Conservation (phyloP, 352 stramenopile genomes). For the Globisporangium cylindrosporum region DNA sequence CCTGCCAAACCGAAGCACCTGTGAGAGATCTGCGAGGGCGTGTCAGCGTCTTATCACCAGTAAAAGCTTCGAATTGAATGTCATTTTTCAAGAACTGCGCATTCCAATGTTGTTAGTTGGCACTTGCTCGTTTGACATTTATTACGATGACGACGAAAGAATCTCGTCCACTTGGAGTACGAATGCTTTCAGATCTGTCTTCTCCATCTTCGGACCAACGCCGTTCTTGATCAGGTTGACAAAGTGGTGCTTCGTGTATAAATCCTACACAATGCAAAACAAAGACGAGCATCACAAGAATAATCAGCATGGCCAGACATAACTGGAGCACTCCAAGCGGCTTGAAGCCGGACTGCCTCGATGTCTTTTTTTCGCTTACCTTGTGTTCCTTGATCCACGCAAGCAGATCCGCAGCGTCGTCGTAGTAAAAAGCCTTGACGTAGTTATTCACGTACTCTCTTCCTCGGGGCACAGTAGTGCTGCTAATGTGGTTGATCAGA, state of each 20-base stretch:
- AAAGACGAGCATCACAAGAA: not conserved
- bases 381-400: constrained; percentile 81
- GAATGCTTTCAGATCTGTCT: constrained; percentile 52
- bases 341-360: not conserved
- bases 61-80: not conserved
- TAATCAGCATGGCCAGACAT: not conserved
- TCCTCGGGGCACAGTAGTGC: constrained; percentile 39
- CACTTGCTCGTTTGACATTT: not conserved
- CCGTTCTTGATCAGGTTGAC: constrained; percentile 69
- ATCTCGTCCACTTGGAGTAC: constrained; percentile 63
- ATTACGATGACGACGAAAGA: constrained; percentile 18
- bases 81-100: not conserved
- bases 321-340: not conserved
- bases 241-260: constrained; percentile 59
- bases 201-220: constrained; percentile 49
- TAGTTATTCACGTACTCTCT: constrained; percentile 77
- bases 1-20: constrained; percentile 4
- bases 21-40: not conserved
- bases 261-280: constrained; percentile 23
- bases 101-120: not conserved
- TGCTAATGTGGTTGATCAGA: constrained; percentile 77
- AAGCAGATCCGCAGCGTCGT: constrained; percentile 69
- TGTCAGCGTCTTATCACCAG: not conserved
- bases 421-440: constrained; percentile 90
- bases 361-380: constrained; percentile 23